These are phyloP conservation scores for Ustilago esculenta DNA, from an alignment of 1,284 basidiomycete genomes.

Conservation along the genomic window DNA sequence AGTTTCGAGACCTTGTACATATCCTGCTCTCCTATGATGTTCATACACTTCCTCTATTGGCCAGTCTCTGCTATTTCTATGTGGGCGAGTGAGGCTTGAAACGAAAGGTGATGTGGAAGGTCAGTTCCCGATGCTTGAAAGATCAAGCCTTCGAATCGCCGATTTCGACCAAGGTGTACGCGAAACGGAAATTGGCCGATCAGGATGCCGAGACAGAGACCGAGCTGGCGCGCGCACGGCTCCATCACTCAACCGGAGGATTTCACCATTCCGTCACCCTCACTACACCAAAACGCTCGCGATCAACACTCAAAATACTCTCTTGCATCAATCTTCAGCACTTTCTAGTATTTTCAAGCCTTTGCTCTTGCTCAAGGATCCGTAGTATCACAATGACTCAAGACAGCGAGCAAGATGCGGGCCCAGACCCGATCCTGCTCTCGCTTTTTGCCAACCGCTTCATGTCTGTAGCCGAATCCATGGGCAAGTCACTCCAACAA, in stretches of 20 bases:
- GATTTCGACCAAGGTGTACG: background rate
- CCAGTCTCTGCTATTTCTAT: too few species aligned
- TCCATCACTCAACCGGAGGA: too few species aligned
- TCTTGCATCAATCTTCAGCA: too few species aligned
- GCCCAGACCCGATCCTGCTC: slow-evolving; percentile 82
- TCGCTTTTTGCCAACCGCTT: slow-evolving; percentile 91
- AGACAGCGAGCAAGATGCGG: slow-evolving; percentile 56
- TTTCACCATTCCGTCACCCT: too few species aligned
- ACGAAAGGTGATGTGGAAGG: too few species aligned
- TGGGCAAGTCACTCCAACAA: slow-evolving; percentile 85
- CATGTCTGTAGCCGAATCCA: slow-evolving; percentile 91
- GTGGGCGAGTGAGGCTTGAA: too few species aligned
- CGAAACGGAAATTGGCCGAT: slow-evolving; percentile 19
- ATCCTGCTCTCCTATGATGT: background rate
- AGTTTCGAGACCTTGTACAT: slow-evolving; percentile 6
- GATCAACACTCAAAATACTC: too few species aligned
- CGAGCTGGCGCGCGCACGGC: slow-evolving; percentile 7
- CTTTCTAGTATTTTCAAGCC: too few species aligned
- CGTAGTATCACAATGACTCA: slow-evolving; percentile 4
- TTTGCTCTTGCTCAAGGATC: too few species aligned
- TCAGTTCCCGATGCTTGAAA: too few species aligned
- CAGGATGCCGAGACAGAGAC: slow-evolving; percentile 18
- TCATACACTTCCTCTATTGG: too few species aligned
- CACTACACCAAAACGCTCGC: too few species aligned
- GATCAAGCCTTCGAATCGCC: background rate